Base-by-base conservation (phyloP, 2,329 filamentous ascomycete species). In the Xylaria sp. region DNA sequence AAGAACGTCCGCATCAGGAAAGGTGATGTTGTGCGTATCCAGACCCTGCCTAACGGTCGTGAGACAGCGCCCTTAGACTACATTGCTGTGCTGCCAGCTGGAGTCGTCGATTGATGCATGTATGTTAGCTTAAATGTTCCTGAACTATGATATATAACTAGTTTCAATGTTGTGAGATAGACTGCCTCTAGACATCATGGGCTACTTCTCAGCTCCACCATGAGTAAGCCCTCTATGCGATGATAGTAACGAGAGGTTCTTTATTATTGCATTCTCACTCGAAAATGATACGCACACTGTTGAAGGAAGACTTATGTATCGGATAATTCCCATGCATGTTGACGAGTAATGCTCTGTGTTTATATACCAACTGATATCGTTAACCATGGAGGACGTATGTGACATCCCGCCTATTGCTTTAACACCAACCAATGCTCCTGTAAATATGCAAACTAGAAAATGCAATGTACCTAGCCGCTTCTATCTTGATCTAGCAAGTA, bases 51-150 rank as follows among this genome's bases (percentile, higher is more conserved):
- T 0, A 81, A 90, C 77, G 89, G 89, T 0, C 80, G 81, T 31
- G 90, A 92, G 80, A 83, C 83, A 11, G 90, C 90, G 60, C 88
- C 90, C 4, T 63, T 93, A 69, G 90, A 93, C 79, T 92, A 92
- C 77, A 78, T 92, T 49, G 84, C 85, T 4, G 79, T 93, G 58
- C 75, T 92, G 66, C 90, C 90, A 0, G 74, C 78, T 3, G 88
- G 87, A 0, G 77, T 87, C 28, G 80, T 88, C 15, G 88, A 90
- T 76, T 90, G 20, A 64, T 33, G 51, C n/a, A 20, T 54, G 5
- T 20, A 53, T 31, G 36, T 10, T 38, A 38, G 36, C 11, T 38
- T 11, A 13, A 38, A 11, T 10, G 33, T 33, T 33, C 9, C 9
- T 33, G 33, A 33, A 33, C 7, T 10, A 33, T 33, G 33, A 33